These are phyloP conservation scores for Podospora conica DNA, from an alignment of 495 filamentous ascomycete species.

Conservation along the genomic window DNA sequence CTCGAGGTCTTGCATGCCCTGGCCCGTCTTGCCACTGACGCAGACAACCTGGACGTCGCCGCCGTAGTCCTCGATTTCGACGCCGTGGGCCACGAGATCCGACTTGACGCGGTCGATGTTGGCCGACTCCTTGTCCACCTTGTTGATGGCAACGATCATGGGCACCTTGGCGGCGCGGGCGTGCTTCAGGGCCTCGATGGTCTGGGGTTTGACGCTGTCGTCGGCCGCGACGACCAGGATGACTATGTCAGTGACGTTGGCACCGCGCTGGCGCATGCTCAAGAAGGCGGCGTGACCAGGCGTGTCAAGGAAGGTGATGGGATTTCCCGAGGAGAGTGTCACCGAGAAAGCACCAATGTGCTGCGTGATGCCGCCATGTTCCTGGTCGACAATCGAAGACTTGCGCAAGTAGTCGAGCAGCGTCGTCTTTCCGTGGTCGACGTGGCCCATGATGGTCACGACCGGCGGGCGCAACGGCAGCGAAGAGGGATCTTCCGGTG, in stretches of 20 bases:
- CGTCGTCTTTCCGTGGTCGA: conserved; percentile 98
- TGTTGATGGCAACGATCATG: conserved; percentile 98
- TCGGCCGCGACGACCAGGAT: conserved; percentile 95
- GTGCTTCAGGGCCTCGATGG: conserved; percentile 92
- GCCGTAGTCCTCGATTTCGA: conserved; percentile 92
- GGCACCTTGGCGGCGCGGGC: conserved; percentile 85
- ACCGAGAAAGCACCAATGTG: conserved; percentile 99
- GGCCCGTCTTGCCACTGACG: conserved; percentile 89
- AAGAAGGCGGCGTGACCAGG: conserved; percentile 95
- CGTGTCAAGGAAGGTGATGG: conserved; percentile 94
- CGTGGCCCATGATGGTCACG: conserved; percentile 99
- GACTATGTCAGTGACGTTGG: conserved; percentile 94
- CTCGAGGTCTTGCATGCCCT: conserved; percentile 87
- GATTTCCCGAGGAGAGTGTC: conserved; percentile 72
- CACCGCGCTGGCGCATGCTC: conserved; percentile 91
- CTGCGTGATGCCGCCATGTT: conserved; percentile 97
- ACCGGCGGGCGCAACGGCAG: conserved; percentile 80
- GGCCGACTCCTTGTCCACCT: conserved; percentile 81
- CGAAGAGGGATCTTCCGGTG: conserved; percentile 61
- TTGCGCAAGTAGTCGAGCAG: conserved; percentile 91
- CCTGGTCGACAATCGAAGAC: conserved; percentile 79
- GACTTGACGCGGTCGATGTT: conserved; percentile 76
- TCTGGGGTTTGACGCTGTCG: conserved; percentile 96
- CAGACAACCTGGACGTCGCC: conserved; percentile 88
- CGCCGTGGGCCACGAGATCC: conserved; percentile 75